These are phyloP conservation scores for Aureobasidium sp. DNA, from an alignment of 2,329 filamentous ascomycete genomes.

Conservation along the genomic window DNA sequence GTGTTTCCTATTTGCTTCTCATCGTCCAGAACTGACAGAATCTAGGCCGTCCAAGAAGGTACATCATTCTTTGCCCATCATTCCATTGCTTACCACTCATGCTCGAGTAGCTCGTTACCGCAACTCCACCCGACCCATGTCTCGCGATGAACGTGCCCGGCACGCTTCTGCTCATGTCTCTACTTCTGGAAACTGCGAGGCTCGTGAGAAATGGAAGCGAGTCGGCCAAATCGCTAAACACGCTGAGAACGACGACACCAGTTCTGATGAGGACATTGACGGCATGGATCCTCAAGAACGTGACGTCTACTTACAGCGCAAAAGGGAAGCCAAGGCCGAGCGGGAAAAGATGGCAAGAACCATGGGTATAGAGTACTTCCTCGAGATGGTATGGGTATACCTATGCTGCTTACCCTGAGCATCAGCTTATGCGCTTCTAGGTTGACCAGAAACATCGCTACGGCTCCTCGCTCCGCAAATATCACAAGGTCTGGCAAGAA, in stretches of 20 bases:
- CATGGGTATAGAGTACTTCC: conserved; percentile 81
- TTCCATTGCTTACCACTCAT: conserved; percentile 16
- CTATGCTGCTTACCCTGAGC: not conserved
- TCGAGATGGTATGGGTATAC: conserved; percentile 59
- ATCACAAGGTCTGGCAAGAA: conserved; percentile 79
- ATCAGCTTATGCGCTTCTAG: not conserved
- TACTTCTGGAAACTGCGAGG: conserved; percentile 12
- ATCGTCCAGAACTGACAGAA: not conserved
- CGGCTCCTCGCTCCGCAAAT: conserved; percentile 71
- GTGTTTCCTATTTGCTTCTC: conserved; percentile 20
- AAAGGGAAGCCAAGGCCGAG: conserved; percentile 47
- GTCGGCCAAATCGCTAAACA: conserved; percentile 62
- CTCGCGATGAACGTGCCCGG: conserved; percentile 31
- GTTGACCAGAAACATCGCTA: conserved; percentile 69
- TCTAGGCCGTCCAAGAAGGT: conserved; percentile 30
- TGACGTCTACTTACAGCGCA: conserved; percentile 29
- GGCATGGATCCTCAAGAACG: conserved; percentile 30
- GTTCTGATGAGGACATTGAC: conserved; percentile 42
- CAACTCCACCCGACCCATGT: conserved; percentile 41
- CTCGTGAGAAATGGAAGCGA: conserved; percentile 68
- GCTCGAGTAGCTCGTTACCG: conserved; percentile 46
- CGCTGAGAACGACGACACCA: conserved; percentile 60
- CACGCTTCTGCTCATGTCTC: conserved; percentile 1
- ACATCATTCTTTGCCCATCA: not conserved
- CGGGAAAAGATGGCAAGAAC: conserved; percentile 62